phyloP scores from a whole-genome alignment of 306 rosid species.

The Gillenia trifoliata region DNA sequence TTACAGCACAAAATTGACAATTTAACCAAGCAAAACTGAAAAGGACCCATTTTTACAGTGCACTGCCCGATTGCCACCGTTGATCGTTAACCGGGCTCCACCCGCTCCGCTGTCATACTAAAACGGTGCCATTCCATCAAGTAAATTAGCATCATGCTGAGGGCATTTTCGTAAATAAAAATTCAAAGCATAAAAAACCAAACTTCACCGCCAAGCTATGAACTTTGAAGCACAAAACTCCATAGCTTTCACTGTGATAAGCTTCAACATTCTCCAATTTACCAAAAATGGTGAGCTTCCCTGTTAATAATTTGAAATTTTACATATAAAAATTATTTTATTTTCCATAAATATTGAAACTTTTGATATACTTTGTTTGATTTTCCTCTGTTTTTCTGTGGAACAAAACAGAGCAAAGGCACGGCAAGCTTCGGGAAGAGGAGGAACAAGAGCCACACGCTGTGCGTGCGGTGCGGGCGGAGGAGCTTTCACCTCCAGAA shows the following conservation, averaged over 20 bases:
- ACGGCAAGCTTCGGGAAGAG: constrained; percentile 13
- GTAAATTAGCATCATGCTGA: not conserved
- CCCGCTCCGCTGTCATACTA: not conserved
- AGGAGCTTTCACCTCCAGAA: constrained; percentile 22
- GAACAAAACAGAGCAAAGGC: constrained; percentile 21
- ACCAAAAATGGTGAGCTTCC: not conserved
- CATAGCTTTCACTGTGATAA: not conserved
- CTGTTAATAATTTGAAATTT: not conserved
- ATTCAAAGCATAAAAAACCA: not conserved
- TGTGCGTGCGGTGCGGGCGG: constrained; percentile 11
- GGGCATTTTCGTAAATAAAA: not conserved
- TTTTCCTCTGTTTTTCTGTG: not conserved
- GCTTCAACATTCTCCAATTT: not conserved
- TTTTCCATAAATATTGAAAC: not conserved
- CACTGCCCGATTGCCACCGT: not conserved
- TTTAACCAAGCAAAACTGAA: no score
- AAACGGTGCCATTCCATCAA: not conserved
- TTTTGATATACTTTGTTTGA: not conserved
- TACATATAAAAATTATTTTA: not conserved
- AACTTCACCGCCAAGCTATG: not conserved
- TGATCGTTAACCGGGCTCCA: not conserved
- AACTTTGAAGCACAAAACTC: not conserved
- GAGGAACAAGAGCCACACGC: constrained; percentile 26
- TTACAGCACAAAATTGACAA: no score
- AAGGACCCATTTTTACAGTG: not conserved